These are phyloP conservation scores for Rhododendron simsii DNA, from an alignment of 148 eudicot species.

Conservation along the genomic window DNA sequence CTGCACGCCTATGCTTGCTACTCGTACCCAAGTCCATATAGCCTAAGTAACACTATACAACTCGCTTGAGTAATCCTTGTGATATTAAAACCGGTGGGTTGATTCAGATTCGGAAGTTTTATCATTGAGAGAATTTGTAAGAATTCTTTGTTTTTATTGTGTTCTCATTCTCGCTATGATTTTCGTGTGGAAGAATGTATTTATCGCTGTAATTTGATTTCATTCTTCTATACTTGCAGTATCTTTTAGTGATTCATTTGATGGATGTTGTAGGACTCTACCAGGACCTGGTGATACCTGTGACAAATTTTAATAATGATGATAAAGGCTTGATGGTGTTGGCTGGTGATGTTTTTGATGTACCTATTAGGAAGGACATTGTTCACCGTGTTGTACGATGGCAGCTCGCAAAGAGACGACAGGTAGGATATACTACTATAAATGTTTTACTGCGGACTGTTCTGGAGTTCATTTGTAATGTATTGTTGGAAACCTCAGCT, in stretches of 20 bases:
- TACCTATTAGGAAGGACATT: constrained; percentile 93
- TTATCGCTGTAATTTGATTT: not conserved
- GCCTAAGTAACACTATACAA: not conserved
- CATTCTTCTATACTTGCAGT: not conserved
- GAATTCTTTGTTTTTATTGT: not conserved
- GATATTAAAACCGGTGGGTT: not conserved
- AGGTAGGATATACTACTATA: constrained; percentile 39
- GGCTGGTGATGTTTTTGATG: constrained; percentile 96
- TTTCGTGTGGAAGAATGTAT: not conserved
- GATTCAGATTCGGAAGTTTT: not conserved
- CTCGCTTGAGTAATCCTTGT: not conserved
- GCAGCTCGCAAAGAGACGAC: constrained; percentile 98
- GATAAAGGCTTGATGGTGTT: constrained; percentile 81
- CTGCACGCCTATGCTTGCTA: not conserved
- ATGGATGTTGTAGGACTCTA: constrained; percentile 43
- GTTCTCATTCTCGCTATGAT: not conserved
- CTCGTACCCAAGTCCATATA: not conserved
- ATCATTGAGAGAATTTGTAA: not conserved
- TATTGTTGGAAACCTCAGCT: not conserved
- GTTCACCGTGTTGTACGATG: constrained; percentile 94
- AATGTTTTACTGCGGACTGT: not conserved
- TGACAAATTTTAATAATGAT: constrained; percentile 76
- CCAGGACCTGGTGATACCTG: constrained; percentile 82
- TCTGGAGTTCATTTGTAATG: not conserved
- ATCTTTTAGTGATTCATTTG: constrained; percentile 12